Conservation (phyloP, 768 basidiomycete species). For the Chiua virens region DNA sequence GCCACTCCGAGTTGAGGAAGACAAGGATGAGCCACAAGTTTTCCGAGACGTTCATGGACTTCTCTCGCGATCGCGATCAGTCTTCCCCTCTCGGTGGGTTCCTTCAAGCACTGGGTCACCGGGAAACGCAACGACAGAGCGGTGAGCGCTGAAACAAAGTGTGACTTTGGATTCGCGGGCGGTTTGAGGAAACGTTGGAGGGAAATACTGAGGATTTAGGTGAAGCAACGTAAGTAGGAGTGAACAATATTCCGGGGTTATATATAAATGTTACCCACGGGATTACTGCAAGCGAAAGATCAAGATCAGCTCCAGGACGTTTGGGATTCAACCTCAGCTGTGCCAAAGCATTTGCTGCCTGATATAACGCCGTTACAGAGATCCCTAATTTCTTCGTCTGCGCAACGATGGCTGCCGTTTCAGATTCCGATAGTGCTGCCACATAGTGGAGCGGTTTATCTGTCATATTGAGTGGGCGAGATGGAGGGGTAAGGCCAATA, state of each 20-base stretch:
- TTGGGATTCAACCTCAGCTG: constrained; percentile 21
- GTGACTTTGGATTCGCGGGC: constrained; percentile 16
- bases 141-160: constrained; percentile 15
- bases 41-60: constrained; percentile 13
- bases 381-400: constrained; percentile 11
- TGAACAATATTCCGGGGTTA: too few relatives aligned
- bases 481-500: constrained; percentile 7
- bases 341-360: constrained; percentile 24
- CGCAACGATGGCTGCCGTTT: constrained; percentile 14
- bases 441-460: constrained; percentile 6
- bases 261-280: constrained; percentile 11
- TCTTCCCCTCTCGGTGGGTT: constrained; percentile 6
- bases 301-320: constrained; percentile 10
- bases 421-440: not conserved
- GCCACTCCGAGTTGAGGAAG: constrained; percentile 10
- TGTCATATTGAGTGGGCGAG: constrained; percentile 7
- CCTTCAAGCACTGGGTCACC: constrained; percentile 7
- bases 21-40: constrained; percentile 12
- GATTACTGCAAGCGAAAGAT: constrained; percentile 6
- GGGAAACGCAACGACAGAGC: constrained; percentile 18
- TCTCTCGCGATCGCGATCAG: constrained; percentile 10
- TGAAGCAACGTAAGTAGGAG: too few relatives aligned
- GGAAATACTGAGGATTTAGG: constrained; percentile 2
- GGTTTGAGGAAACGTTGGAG: constrained; percentile 20
- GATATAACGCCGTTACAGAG: constrained; percentile 15